Conservation (phyloP, 2,329 filamentous ascomycete species). For the Monosporascus sp. region DNA sequence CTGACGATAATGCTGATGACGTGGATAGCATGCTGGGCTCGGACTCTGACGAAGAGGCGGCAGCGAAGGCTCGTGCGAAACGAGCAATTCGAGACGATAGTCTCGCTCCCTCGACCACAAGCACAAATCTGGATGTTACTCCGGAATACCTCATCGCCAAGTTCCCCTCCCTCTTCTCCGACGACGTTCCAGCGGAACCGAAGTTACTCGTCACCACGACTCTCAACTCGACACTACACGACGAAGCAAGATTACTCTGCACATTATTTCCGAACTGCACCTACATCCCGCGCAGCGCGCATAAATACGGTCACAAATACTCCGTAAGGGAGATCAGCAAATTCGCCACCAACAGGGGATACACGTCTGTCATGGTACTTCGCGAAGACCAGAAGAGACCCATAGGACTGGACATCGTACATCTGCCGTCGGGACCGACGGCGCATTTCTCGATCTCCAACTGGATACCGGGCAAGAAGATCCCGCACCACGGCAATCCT, state of each 20-base stretch:
- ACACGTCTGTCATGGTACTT: conserved; percentile 77
- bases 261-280: conserved; percentile 78
- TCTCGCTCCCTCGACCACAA: conserved; percentile 53
- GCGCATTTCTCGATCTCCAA: conserved; percentile 90
- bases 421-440: conserved; percentile 79
- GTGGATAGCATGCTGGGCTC: conserved; percentile 77
- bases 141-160: conserved; percentile 55
- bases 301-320: conserved; percentile 85
- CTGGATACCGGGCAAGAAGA: conserved; percentile 81
- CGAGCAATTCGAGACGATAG: conserved; percentile 44
- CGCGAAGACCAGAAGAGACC: conserved; percentile 87
- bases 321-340: conserved; percentile 83
- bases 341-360: conserved; percentile 77
- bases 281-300: conserved; percentile 81
- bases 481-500: conserved; percentile 83
- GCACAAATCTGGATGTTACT: conserved; percentile 59
- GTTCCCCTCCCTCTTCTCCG: conserved; percentile 58
- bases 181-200: conserved; percentile 56
- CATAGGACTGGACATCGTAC: conserved; percentile 75
- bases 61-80: conserved; percentile 39
- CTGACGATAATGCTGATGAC: conserved; percentile 41
- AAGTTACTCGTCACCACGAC: conserved; percentile 92
- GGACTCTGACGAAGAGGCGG: conserved; percentile 32
- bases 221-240: conserved; percentile 81
- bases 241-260: conserved; percentile 72